Percentiles rank a stretch among this genome's conserved stretches.
phyloP scores from a whole-genome alignment of 2,329 filamentous ascomycete species.

The Penicillium decumbens region DNA sequence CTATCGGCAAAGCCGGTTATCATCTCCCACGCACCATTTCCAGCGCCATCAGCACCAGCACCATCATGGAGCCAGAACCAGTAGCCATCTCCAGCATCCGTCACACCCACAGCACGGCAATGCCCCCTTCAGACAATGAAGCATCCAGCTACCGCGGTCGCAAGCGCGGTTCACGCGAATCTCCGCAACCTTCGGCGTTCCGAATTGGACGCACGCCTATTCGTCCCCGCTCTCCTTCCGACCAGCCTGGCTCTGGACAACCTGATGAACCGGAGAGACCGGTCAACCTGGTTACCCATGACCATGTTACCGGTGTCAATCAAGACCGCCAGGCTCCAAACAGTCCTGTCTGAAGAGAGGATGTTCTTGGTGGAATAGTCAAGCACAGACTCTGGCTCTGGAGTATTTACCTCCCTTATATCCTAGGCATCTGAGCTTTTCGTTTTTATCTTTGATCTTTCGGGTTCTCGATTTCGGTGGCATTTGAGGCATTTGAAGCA shows the following conservation, averaged over 20 bases:
- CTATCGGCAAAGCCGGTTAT: slow-evolving; percentile 53
- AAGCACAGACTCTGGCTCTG: not conserved
- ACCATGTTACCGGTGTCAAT: not conserved
- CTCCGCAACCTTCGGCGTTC: slow-evolving; percentile 23
- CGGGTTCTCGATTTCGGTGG: not conserved
- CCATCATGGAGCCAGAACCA: slow-evolving; percentile 27
- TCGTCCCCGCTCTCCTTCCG: slow-evolving; percentile 12
- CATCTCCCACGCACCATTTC: slow-evolving; percentile 46
- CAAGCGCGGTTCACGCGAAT: slow-evolving; percentile 20
- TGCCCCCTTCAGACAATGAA: slow-evolving; percentile 8
- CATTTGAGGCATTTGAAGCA: not conserved
- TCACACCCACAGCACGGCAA: slow-evolving; percentile 36
- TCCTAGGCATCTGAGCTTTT: not conserved
- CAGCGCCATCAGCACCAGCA: slow-evolving; percentile 42
- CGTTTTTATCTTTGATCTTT: not conserved
- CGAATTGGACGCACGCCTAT: slow-evolving; percentile 28
- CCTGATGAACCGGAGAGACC: slow-evolving; percentile 32
- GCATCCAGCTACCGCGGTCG: slow-evolving; percentile 23
- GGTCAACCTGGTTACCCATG: slow-evolving; percentile 27
- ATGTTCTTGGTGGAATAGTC: not conserved
- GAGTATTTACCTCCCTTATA: not conserved
- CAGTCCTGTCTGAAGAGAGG: not conserved
- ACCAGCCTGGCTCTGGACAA: slow-evolving; percentile 21
- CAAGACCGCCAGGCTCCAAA: not conserved
- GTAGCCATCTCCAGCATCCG: slow-evolving; percentile 26